These are phyloP conservation scores for Cladobotryum protrusum DNA, from an alignment of 2,329 filamentous ascomycete species.

Conservation along the genomic window DNA sequence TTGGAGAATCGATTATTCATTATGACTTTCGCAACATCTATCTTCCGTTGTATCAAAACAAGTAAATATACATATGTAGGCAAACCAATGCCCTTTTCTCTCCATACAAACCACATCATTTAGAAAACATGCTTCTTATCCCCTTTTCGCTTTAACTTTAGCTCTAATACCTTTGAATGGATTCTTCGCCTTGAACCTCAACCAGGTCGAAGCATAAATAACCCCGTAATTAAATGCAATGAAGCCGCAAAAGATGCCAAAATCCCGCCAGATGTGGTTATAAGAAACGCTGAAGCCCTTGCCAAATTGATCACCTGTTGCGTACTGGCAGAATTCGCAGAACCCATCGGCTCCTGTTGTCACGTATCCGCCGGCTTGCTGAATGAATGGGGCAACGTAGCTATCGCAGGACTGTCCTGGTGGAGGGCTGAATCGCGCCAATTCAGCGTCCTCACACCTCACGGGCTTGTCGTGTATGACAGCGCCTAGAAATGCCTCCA, in stretches of 20 bases:
- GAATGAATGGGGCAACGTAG: conserved; percentile 50
- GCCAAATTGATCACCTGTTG: conserved; percentile 55
- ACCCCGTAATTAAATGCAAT: conserved; percentile 55
- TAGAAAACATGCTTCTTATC: too few relatives aligned
- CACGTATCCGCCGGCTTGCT: conserved; percentile 55
- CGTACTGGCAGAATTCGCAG: conserved; percentile 61
- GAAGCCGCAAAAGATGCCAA: conserved; percentile 58
- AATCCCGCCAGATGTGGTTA: conserved; percentile 57
- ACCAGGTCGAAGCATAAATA: conserved; percentile 33
- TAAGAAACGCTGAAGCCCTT: conserved; percentile 55
- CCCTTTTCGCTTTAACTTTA: conserved; percentile 10
- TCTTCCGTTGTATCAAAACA: too few relatives aligned
- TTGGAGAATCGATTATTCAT: too few relatives aligned
- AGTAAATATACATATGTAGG: too few relatives aligned
- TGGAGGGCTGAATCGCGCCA: conserved; percentile 55
- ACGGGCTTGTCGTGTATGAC: conserved; percentile 50
- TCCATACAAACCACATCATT: too few relatives aligned
- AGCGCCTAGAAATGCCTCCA: conserved; percentile 55
- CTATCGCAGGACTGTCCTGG: conserved; percentile 52
- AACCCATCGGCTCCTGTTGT: conserved; percentile 45
- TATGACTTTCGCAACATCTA: too few relatives aligned
- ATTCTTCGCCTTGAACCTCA: conserved; percentile 35
- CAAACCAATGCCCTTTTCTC: too few relatives aligned
- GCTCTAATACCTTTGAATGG: conserved; percentile 26
- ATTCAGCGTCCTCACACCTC: conserved; percentile 48